phyloP scores from a whole-genome alignment of 2,329 filamentous ascomycete species.

The Talaromyces amestolkiae region DNA sequence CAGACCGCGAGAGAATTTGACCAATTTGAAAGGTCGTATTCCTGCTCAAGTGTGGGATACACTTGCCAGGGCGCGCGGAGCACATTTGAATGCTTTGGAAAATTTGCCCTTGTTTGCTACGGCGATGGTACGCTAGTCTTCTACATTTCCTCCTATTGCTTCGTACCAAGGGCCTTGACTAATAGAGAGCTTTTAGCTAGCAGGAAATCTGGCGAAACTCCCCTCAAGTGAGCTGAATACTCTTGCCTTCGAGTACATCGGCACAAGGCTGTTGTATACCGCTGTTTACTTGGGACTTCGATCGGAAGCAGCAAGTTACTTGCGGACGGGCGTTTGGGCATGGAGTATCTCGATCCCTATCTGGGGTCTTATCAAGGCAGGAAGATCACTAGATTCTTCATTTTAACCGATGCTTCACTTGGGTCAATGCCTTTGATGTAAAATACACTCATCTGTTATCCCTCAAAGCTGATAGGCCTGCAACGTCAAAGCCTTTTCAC shows the following conservation, averaged over 20 bases:
- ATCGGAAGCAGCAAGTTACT: constrained; percentile 33
- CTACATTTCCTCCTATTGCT: background rate
- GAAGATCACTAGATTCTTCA: constrained; percentile 21
- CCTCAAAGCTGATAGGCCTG: background rate
- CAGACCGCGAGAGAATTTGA: constrained; percentile 35
- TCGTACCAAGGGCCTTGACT: too few relatives aligned
- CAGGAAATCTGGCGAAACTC: constrained; percentile 34
- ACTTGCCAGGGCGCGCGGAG: constrained; percentile 30
- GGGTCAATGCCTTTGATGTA: too few relatives aligned
- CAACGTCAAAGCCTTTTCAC: constrained; percentile 41
- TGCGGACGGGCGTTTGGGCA: constrained; percentile 33
- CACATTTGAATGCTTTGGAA: constrained; percentile 38
- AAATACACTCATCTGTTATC: too few relatives aligned
- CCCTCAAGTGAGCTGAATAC: constrained; percentile 32
- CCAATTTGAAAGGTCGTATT: constrained; percentile 29
- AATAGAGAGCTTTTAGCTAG: constrained; percentile 21
- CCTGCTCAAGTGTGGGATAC: constrained; percentile 16
- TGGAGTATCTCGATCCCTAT: constrained; percentile 36
- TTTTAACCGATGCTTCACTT: background rate
- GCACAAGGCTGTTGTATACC: constrained; percentile 33
- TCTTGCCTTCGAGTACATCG: constrained; percentile 34
- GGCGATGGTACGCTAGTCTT: constrained; percentile 26
- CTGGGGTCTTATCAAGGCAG: constrained; percentile 33
- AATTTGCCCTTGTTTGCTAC: constrained; percentile 35
- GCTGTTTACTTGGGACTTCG: constrained; percentile 34